Conservation (phyloP, 2,329 filamentous ascomycete species). For the Pezicula radicicola region DNA sequence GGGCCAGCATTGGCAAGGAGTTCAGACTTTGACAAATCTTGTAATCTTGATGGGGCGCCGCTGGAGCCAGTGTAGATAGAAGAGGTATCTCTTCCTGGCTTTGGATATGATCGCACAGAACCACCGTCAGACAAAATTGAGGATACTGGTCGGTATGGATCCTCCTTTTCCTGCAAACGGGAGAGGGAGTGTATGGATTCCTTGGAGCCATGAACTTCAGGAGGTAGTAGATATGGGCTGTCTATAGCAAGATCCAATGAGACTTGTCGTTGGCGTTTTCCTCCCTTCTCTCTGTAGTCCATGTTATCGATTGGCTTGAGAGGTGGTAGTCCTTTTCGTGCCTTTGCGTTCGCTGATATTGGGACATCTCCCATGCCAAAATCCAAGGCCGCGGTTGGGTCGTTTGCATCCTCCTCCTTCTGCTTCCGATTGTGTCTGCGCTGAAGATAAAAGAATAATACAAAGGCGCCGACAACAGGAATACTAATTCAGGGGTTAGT, state of each 20-base stretch:
- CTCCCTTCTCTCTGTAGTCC: conserved; percentile 33
- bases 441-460: conserved; percentile 74
- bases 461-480: conserved; percentile 64
- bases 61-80: conserved; percentile 43
- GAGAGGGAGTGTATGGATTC: conserved; percentile 87
- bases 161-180: conserved; percentile 70
- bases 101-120: conserved; percentile 51
- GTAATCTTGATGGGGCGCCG: conserved; percentile 24
- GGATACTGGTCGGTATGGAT: conserved; percentile 72
- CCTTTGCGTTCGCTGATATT: conserved; percentile 21
- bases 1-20: conserved; percentile 22
- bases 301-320: conserved; percentile 2
- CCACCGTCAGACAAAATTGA: conserved; percentile 54
- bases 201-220: conserved; percentile 71
- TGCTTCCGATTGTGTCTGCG: conserved; percentile 72
- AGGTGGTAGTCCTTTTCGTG: conserved; percentile 31
- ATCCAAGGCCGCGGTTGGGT: conserved; percentile 88
- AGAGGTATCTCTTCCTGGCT: conserved; percentile 35
- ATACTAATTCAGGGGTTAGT: conserved; percentile 51
- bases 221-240: conserved; percentile 92
- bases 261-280: conserved; percentile 46
- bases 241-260: conserved; percentile 67
- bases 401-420: conserved; percentile 73
- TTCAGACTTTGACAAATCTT: conserved; percentile 17
- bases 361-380: conserved; percentile 71